Conservation (phyloP, 495 filamentous ascomycete species). For the Lichenothelia convexa region DNA sequence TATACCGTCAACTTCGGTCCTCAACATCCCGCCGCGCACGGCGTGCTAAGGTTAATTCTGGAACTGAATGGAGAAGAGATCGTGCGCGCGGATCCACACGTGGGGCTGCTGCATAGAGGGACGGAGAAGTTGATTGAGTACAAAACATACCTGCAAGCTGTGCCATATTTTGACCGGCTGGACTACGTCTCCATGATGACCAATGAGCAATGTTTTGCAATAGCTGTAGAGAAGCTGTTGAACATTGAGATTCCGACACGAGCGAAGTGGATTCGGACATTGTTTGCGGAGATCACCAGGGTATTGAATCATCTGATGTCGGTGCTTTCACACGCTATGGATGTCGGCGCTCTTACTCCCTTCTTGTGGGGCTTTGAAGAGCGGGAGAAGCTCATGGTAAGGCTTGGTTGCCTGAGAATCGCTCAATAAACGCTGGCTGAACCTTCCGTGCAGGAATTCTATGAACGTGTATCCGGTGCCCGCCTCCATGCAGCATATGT, state of each 20-base stretch:
- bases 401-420: background rate
- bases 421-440: too few relatives aligned
- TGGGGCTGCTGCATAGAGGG: conserved; percentile 87
- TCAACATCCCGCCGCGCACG: conserved; percentile 97
- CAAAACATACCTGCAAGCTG: conserved; percentile 93
- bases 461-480: conserved; percentile 95
- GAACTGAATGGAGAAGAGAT: conserved; percentile 98
- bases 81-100: conserved; percentile 87
- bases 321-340: conserved; percentile 95
- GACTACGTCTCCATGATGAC: conserved; percentile 99
- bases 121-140: conserved; percentile 99
- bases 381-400: conserved; percentile 96
- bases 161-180: conserved; percentile 97
- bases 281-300: conserved; percentile 94
- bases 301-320: conserved; percentile 97
- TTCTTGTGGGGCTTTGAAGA: conserved; percentile 99
- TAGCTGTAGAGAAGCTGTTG: conserved; percentile 93
- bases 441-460: conserved; percentile 82
- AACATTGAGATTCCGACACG: conserved; percentile 93
- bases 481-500: conserved; percentile 98
- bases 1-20: conserved; percentile 99
- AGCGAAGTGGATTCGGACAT: conserved; percentile 89
- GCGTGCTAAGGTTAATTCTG: conserved; percentile 92
- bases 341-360: conserved; percentile 93
- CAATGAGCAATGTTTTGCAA: conserved; percentile 91